These are phyloP conservation scores for Starmerella potacharoeniae DNA, from an alignment of 805 yeast genomes.

Conservation along the genomic window DNA sequence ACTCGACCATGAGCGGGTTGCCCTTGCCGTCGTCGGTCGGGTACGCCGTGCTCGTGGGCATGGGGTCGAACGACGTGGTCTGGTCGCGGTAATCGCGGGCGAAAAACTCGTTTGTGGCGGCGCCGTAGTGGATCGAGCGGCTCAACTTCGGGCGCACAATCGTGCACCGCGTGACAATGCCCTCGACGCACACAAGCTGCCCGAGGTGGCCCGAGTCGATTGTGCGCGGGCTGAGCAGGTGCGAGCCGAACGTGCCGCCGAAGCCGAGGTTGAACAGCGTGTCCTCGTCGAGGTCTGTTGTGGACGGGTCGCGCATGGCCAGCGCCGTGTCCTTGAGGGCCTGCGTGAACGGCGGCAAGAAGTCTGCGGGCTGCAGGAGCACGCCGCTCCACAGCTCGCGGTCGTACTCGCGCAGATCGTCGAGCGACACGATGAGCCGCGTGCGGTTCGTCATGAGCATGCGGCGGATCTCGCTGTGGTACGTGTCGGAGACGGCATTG, in stretches of 20 bases:
- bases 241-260: constrained; percentile 84
- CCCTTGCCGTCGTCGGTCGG: constrained; percentile 93
- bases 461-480: constrained; percentile 56
- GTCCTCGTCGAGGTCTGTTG: constrained; percentile 45
- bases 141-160: constrained; percentile 85
- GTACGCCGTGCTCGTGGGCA: constrained; percentile 70
- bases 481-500: constrained; percentile 38
- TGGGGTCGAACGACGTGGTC: constrained; percentile 79
- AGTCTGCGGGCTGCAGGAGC: constrained; percentile 68
- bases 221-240: constrained; percentile 78
- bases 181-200: constrained; percentile 77
- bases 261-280: constrained; percentile 66
- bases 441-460: constrained; percentile 58
- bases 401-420: constrained; percentile 80
- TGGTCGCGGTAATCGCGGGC: constrained; percentile 89
- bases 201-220: constrained; percentile 67
- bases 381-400: constrained; percentile 66
- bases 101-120: constrained; percentile 68
- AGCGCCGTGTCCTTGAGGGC: constrained; percentile 73
- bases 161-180: constrained; percentile 89
- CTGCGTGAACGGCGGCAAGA: constrained; percentile 74
- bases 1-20: constrained; percentile 76
- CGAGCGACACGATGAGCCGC: constrained; percentile 65
- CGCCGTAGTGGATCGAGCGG: constrained; percentile 87
- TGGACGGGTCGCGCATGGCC: constrained; percentile 54